Evolutionary conservation across 1,139 yeast species (phyloP).

Genomic region (Candida freyschussii): DNA sequence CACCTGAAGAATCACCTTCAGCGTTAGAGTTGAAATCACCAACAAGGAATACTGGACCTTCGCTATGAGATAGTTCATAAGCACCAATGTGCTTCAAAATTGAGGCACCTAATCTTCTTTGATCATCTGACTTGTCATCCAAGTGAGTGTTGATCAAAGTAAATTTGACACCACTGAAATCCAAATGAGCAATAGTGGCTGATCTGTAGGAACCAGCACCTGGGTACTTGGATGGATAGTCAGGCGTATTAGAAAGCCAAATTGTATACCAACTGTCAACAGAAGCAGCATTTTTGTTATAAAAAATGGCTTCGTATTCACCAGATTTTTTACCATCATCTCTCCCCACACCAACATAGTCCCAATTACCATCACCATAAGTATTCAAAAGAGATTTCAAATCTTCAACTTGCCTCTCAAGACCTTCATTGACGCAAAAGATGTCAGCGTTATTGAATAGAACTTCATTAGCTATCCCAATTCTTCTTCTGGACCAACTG

Average conservation of each 20-base stretch:
- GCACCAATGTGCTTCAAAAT: slow-evolving; percentile 31
- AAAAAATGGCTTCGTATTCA: slow-evolving; percentile 43
- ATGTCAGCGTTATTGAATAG: slow-evolving; percentile 28
- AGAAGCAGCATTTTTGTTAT: slow-evolving; percentile 31
- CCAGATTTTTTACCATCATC: slow-evolving; percentile 42
- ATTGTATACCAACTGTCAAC: slow-evolving; percentile 35
- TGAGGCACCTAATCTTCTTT: slow-evolving; percentile 35
- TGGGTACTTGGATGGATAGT: slow-evolving; percentile 37
- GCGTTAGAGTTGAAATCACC: slow-evolving; percentile 40
- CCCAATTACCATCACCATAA: slow-evolving; percentile 27
- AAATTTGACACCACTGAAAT: slow-evolving; percentile 25
- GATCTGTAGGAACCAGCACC: slow-evolving; percentile 42
- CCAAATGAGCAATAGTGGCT: slow-evolving; percentile 37
- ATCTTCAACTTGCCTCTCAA: slow-evolving; percentile 28
- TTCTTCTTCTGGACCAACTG: slow-evolving; percentile 30
- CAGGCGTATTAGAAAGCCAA: slow-evolving; percentile 42
- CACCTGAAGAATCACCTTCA: slow-evolving; percentile 27
- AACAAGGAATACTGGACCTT: slow-evolving; percentile 34
- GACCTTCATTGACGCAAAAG: slow-evolving; percentile 30
- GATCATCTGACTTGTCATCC: slow-evolving; percentile 40
- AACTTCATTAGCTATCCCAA: slow-evolving; percentile 29
- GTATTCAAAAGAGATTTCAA: slow-evolving; percentile 6
- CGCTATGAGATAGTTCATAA: slow-evolving; percentile 28
- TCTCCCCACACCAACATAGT: slow-evolving; percentile 45
- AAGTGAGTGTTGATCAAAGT: slow-evolving; percentile 41